Base-by-base conservation (phyloP, 192 early-diverging fungal genomes). In the Irineochytrium annulatum region DNA sequence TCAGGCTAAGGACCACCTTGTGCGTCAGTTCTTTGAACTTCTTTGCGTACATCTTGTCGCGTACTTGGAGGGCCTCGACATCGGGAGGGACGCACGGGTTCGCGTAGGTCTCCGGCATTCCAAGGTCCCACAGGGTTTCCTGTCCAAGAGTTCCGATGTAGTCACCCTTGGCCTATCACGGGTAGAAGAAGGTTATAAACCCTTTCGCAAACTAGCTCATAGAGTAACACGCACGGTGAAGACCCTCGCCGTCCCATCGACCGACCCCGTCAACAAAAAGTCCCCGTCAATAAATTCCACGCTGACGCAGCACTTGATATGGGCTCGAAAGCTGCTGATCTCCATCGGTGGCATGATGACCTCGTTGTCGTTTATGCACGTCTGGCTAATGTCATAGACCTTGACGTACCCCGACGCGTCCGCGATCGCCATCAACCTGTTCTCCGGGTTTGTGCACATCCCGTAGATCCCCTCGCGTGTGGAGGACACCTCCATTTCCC, bases 61-160 rank as follows among this genome's bases (percentile, higher is more conserved):
- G 32, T 37, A 16, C 33, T 2, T 8, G 35, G 19, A n/a, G 27
- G 2, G 22, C 8, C 35, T 52, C 51, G 22, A 73, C 57, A 43
- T 73, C 78, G 16, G 65, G 69, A 3, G 74, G 74, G 31, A 52
- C 57, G 4, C 43, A 30, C 0, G 72, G 55, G 26, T 62, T 39
- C 6, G 34, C 27, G 48, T 65, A 79, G 27, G 77, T 79, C 0
- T 32, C 29, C 24, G 74, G 70, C 13, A 73, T 57, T 11, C 31
- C 60, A 24, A 74, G 24, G 32, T 82, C 70, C 78, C 80, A 82
- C 5, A 60, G 49, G 24, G 39, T 52, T 14, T 63, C 55, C 43
- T 81, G 78, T 3, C 81, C 81, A 39, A 82, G 72, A 8, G 71
- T 75, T 37, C 81, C 81, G 60, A 83, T 72, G 52, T 59, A 79